Conservation (phyloP, 139 green algal genomes). For the Chlorella sp. region DNA sequence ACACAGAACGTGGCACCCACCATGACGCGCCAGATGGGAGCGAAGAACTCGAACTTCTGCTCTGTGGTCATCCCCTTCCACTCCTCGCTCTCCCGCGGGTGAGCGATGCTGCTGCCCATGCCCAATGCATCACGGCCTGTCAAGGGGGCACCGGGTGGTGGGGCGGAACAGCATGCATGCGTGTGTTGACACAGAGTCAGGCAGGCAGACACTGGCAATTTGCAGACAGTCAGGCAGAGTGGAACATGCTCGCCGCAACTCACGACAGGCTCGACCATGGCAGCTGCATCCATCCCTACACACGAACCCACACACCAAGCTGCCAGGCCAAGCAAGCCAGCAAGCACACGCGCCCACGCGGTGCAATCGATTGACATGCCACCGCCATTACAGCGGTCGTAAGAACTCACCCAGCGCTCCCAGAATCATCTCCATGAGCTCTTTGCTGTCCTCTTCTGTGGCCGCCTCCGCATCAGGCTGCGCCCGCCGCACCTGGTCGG, state of each 20-base stretch:
- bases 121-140: conserved; percentile 77
- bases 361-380: no score
- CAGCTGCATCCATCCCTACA: no score
- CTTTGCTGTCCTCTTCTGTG: conserved; percentile 81
- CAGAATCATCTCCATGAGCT: conserved; percentile 95
- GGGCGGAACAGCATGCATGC: no score
- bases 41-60: conserved; percentile 88
- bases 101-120: conserved; percentile 76
- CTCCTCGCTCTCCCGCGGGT: conserved; percentile 83
- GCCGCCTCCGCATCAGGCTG: conserved; percentile 62
- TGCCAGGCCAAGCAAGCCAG: no score
- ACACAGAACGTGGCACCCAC: neutral
- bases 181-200: neutral
- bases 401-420: conserved; percentile 77
- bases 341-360: no score
- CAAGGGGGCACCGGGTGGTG: no score
- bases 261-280: no score
- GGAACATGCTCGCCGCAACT: neutral
- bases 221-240: neutral
- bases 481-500: conserved; percentile 68
- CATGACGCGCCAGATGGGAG: conserved; percentile 92
- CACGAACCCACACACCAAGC: no score
- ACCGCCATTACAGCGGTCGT: no score
- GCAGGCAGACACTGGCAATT: neutral
- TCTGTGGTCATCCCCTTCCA: conserved; percentile 79